phyloP scores from a whole-genome alignment of 495 filamentous ascomycete species.

The Aspergillus carlsbadensis region DNA sequence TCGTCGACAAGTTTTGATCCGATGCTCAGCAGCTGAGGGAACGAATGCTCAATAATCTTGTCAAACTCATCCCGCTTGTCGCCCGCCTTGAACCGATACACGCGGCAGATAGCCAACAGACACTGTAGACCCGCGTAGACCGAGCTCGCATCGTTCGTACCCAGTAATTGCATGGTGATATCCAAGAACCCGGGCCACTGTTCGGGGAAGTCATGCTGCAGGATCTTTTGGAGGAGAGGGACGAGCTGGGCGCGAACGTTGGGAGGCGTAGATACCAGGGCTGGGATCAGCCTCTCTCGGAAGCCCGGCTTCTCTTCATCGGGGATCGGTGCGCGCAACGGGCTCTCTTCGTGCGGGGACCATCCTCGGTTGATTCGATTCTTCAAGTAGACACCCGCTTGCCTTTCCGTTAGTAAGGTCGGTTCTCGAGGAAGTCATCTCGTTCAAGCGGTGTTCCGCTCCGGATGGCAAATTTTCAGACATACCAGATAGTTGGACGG shows the following conservation, averaged over 20 bases:
- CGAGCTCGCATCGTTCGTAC: conserved; percentile 75
- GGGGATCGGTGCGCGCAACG: conserved; percentile 65
- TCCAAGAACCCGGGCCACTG: conserved; percentile 92
- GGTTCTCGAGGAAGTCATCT: neutral
- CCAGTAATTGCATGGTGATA: conserved; percentile 82
- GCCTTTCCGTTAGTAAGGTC: conserved; percentile 14
- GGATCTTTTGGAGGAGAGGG: conserved; percentile 89
- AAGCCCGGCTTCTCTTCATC: conserved; percentile 89
- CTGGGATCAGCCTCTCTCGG: conserved; percentile 80
- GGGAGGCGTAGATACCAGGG: conserved; percentile 75
- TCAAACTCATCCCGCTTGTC: conserved; percentile 85
- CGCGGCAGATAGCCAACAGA: conserved; percentile 85
- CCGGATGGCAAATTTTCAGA: conserved; percentile 19
- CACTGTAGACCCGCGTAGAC: conserved; percentile 94
- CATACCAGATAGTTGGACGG: conserved; percentile 83
- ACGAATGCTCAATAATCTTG: conserved; percentile 86
- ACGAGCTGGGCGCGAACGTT: conserved; percentile 87
- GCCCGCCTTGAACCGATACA: conserved; percentile 88
- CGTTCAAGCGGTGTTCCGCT: too few relatives aligned
- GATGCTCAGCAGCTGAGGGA: conserved; percentile 86
- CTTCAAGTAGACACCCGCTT: conserved; percentile 96
- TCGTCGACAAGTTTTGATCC: conserved; percentile 86
- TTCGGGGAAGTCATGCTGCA: conserved; percentile 91
- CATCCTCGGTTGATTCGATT: conserved; percentile 92
- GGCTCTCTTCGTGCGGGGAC: conserved; percentile 69